phyloP scores from a whole-genome alignment of 2,329 filamentous ascomycete species.

The Didymella arachidicola region DNA sequence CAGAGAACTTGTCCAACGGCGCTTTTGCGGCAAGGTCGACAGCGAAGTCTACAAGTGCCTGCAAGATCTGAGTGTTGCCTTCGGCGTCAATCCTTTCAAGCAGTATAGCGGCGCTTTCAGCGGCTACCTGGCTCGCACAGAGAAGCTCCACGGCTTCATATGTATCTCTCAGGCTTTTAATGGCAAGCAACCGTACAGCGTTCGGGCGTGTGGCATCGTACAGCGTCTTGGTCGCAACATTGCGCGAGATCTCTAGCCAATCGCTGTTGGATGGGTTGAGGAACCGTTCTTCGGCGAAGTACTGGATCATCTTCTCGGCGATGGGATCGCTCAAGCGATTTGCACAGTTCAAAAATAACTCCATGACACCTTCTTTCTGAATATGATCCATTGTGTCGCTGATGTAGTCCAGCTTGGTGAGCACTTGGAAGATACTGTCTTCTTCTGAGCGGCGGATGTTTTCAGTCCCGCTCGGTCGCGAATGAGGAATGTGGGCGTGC shows the following conservation, averaged over 20 bases:
- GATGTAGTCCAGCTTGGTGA: conserved; percentile 40
- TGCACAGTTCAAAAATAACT: conserved; percentile 70
- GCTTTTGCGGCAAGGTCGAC: conserved; percentile 69
- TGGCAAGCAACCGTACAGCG: conserved; percentile 67
- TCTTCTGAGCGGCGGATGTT: conserved; percentile 28
- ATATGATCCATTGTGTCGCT: conserved; percentile 60
- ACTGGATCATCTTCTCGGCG: conserved; percentile 69
- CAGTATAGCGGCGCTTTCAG: conserved; percentile 67
- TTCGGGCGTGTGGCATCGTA: conserved; percentile 67
- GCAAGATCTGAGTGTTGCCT: conserved; percentile 69
- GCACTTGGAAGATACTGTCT: conserved; percentile 38
- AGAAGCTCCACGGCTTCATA: conserved; percentile 62
- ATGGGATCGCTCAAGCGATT: conserved; percentile 69
- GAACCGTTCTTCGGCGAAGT: conserved; percentile 73
- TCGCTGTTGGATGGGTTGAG: conserved; percentile 74
- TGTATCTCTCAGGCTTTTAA: conserved; percentile 65
- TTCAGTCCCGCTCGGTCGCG: conserved; percentile 15
- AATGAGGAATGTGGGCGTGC: conserved; percentile 19
- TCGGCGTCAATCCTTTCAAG: conserved; percentile 69
- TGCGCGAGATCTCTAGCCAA: conserved; percentile 70
- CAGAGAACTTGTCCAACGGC: conserved; percentile 65
- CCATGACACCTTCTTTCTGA: conserved; percentile 71
- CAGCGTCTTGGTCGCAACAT: conserved; percentile 70
- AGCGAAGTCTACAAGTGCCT: conserved; percentile 70
- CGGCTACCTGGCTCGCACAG: conserved; percentile 64